A percentile compares a stretch with the other conserved stretches of the same genome.
Conservation (phyloP, 2,329 filamentous ascomycete genomes). For the Ustulina deusta region DNA sequence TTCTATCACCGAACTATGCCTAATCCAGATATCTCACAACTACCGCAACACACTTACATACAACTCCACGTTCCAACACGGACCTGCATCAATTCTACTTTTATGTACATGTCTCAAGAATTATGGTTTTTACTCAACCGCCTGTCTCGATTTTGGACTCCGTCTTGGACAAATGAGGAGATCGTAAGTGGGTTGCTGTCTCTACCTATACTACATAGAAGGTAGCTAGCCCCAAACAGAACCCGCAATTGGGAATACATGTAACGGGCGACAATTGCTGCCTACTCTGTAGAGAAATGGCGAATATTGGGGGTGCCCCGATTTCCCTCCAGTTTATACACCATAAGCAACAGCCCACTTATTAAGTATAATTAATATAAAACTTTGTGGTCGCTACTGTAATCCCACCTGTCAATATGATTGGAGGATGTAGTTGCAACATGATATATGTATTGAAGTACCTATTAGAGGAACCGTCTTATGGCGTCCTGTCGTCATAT, state of each 20-base stretch:
- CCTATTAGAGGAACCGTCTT: too few relatives aligned
- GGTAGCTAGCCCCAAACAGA: not conserved
- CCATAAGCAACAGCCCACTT: too few relatives aligned
- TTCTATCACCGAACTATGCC: constrained; percentile 10
- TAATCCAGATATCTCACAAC: constrained; percentile 10
- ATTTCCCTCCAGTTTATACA: too few relatives aligned
- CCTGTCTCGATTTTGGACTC: not conserved
- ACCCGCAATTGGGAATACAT: not conserved
- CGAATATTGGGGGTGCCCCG: not conserved
- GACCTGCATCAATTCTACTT: not conserved
- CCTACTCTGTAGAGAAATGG: not conserved
- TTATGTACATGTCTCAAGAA: not conserved
- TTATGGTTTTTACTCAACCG: not conserved
- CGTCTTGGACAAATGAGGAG: not conserved
- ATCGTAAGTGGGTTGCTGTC: not conserved
- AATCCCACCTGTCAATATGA: too few relatives aligned
- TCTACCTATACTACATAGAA: too few relatives aligned
- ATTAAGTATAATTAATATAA: too few relatives aligned
- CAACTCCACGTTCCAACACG: not conserved
- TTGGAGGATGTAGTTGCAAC: too few relatives aligned
- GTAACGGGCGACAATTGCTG: not conserved
- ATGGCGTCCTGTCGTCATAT: constrained; percentile 17
- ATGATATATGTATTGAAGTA: too few relatives aligned
- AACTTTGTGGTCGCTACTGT: not conserved
- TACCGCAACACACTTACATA: not conserved